These are phyloP conservation scores for Globisporangium cystogenes DNA, from an alignment of 352 stramenopile genomes.

Conservation along the genomic window DNA sequence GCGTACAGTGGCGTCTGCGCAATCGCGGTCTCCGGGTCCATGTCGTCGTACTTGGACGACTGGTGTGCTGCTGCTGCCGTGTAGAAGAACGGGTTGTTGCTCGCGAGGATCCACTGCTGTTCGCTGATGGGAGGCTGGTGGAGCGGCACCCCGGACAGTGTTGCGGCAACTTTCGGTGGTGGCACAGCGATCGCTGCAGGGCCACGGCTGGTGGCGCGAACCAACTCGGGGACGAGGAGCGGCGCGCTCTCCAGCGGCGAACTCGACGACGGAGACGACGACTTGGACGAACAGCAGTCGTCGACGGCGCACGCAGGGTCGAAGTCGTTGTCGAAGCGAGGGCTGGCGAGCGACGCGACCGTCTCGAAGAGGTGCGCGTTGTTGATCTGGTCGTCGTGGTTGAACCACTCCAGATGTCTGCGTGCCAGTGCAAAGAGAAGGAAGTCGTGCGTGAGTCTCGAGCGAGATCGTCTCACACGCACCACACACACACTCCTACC, in stretches of 20 bases:
- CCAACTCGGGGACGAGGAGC: background rate
- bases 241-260: background rate
- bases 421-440: background rate
- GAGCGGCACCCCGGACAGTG: background rate
- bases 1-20: slow-evolving; percentile 57
- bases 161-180: background rate
- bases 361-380: slow-evolving; percentile 52
- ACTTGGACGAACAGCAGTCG: slow-evolving; percentile 1
- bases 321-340: slow-evolving; percentile 11
- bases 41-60: slow-evolving; percentile 32
- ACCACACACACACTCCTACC: background rate
- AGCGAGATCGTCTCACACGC: no score
- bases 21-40: slow-evolving; percentile 67
- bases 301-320: background rate
- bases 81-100: slow-evolving; percentile 47
- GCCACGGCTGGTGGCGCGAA: background rate
- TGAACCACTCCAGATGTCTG: slow-evolving; percentile 39
- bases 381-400: slow-evolving; percentile 53
- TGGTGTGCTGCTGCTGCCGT: slow-evolving; percentile 8
- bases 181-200: background rate
- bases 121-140: slow-evolving; percentile 15
- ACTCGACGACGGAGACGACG: background rate
- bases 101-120: slow-evolving; percentile 51
- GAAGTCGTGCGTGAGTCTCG: background rate
- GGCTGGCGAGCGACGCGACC: slow-evolving; percentile 27